Conservation (phyloP, 2,329 filamentous ascomycete genomes). For the Ciborinia camelliae region DNA sequence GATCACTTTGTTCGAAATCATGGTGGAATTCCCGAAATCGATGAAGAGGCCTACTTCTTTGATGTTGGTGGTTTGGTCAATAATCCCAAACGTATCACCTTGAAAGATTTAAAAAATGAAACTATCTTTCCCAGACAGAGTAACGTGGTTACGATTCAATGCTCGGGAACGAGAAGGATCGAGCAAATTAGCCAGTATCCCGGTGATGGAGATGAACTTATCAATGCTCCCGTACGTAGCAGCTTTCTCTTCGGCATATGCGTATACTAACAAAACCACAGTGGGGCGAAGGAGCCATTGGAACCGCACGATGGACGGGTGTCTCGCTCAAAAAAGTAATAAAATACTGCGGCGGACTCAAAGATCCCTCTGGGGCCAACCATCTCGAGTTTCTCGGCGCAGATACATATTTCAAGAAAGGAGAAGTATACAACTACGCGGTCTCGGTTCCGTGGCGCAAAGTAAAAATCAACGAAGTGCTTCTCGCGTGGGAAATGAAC, state of each 20-base stretch:
- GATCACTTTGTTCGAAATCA: slow-evolving; percentile 70
- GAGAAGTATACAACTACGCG: slow-evolving; percentile 60
- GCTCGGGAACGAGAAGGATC: slow-evolving; percentile 64
- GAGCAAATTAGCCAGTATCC: slow-evolving; percentile 65
- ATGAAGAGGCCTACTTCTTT: slow-evolving; percentile 39
- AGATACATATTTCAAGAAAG: slow-evolving; percentile 70
- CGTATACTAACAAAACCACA: slow-evolving; percentile 26
- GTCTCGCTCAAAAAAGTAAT: slow-evolving; percentile 67
- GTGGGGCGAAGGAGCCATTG: slow-evolving; percentile 66
- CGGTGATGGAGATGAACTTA: slow-evolving; percentile 63
- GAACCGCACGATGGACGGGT: slow-evolving; percentile 60
- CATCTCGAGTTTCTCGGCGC: slow-evolving; percentile 68
- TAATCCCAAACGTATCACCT: slow-evolving; percentile 25
- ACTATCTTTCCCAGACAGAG: slow-evolving; percentile 28
- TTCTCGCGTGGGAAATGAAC: slow-evolving; percentile 68
- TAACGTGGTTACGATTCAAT: slow-evolving; percentile 61
- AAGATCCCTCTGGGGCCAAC: slow-evolving; percentile 44
- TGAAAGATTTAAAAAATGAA: slow-evolving; percentile 28
- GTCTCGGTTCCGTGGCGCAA: slow-evolving; percentile 66
- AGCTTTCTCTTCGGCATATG: no score
- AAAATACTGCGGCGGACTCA: slow-evolving; percentile 63
- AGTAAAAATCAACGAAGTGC: slow-evolving; percentile 62
- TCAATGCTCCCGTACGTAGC: slow-evolving; percentile 40
- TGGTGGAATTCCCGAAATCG: slow-evolving; percentile 65
- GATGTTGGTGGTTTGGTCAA: slow-evolving; percentile 29